Evolutionary conservation across 805 yeast genomes (phyloP).

Genomic region (Candida ortonii): DNA sequence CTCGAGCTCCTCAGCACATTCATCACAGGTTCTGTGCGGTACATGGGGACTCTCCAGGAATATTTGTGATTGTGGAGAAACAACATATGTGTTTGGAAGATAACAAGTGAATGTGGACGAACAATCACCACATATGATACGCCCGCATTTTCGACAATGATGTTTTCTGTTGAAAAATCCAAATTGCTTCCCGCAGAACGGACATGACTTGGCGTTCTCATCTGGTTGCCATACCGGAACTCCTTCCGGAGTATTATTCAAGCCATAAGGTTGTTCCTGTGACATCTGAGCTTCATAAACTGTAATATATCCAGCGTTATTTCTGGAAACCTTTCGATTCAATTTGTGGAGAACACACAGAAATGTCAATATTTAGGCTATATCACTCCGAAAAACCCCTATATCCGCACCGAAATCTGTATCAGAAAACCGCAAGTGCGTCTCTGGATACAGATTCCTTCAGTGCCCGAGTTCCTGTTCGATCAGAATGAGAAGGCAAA

Average conservation of each 20-base stretch:
- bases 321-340: no score
- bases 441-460: no score
- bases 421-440: no score
- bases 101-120: slow-evolving; percentile 52
- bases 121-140: slow-evolving; percentile 71
- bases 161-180: slow-evolving; percentile 69
- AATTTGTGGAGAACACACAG: no score
- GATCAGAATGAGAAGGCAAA: no score
- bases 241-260: slow-evolving; percentile 15
- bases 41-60: slow-evolving; percentile 50
- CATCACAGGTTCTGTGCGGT: slow-evolving; percentile 72
- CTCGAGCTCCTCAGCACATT: slow-evolving; percentile 61
- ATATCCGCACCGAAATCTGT: no score
- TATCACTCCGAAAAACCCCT: no score
- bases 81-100: slow-evolving; percentile 58
- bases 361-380: no score
- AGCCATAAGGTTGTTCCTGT: not conserved
- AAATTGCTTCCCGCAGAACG: slow-evolving; percentile 50
- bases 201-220: slow-evolving; percentile 48
- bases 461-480: no score
- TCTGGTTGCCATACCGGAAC: slow-evolving; percentile 74
- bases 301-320: no score
- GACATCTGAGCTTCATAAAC: not conserved
- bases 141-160: slow-evolving; percentile 81
- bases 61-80: slow-evolving; percentile 48